Percentiles rank a stretch among this genome's conserved stretches.
These are phyloP conservation scores for Penicillium antarcticum DNA, from an alignment of 495 filamentous ascomycete species.

Conservation along the genomic window DNA sequence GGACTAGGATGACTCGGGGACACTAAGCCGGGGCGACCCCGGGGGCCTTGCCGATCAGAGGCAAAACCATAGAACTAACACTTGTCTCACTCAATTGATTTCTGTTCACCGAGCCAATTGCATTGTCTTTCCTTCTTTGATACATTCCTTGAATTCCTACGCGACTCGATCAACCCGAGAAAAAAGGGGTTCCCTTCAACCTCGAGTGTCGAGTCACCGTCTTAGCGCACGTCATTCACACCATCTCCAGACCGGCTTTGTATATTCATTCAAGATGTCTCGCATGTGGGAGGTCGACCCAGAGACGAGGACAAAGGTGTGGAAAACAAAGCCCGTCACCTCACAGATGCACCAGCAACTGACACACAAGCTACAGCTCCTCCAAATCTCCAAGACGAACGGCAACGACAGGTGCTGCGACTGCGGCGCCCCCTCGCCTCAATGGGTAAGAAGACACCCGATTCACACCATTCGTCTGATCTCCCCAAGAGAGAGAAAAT, in stretches of 20 bases:
- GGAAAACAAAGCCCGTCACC: neutral
- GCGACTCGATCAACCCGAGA: neutral
- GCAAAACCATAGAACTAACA: slow-evolving; percentile 11
- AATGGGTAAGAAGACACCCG: slow-evolving; percentile 62
- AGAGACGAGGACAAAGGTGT: slow-evolving; percentile 87
- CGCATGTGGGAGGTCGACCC: slow-evolving; percentile 98
- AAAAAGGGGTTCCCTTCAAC: neutral
- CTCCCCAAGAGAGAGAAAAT: neutral
- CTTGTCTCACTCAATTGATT: slow-evolving; percentile 5
- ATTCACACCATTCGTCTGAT: neutral
- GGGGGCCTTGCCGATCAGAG: slow-evolving; percentile 23
- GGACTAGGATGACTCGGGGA: slow-evolving; percentile 9
- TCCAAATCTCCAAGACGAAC: slow-evolving; percentile 81
- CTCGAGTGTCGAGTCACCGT: neutral
- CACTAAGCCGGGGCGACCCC: slow-evolving; percentile 17
- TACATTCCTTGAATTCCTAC: neutral
- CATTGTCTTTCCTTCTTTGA: neutral
- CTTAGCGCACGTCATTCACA: neutral
- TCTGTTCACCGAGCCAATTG: neutral
- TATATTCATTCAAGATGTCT: slow-evolving; percentile 34
- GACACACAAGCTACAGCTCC: slow-evolving; percentile 54
- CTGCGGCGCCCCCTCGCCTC: slow-evolving; percentile 88
- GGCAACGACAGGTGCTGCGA: slow-evolving; percentile 89
- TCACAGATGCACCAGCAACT: slow-evolving; percentile 7
- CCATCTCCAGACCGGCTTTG: neutral